Evolutionary conservation across 805 yeast genomes (phyloP).

Genomic region (Candida sakaeoensis): DNA sequence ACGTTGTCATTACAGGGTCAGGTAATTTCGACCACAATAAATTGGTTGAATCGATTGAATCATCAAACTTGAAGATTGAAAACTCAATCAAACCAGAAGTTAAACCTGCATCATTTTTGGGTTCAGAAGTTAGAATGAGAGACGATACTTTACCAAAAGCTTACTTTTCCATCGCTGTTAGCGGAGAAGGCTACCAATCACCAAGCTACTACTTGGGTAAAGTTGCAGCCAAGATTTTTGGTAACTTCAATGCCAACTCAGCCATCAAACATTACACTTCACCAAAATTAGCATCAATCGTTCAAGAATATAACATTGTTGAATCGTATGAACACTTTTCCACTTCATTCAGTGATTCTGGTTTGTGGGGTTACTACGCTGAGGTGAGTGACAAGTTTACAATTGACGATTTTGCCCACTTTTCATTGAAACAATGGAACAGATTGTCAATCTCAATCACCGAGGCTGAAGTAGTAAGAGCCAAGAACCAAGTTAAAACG

Average conservation of each 20-base stretch:
- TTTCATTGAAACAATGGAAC: constrained; percentile 84
- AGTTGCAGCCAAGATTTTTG: constrained; percentile 64
- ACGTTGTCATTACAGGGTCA: constrained; percentile 64
- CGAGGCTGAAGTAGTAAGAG: constrained; percentile 75
- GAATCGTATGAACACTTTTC: constrained; percentile 73
- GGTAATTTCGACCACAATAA: constrained; percentile 72
- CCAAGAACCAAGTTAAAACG: constrained; percentile 66
- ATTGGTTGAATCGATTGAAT: constrained; percentile 62
- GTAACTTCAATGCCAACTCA: constrained; percentile 52
- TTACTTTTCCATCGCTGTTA: constrained; percentile 70
- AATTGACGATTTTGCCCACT: constrained; percentile 77
- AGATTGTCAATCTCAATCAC: constrained; percentile 72
- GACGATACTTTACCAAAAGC: constrained; percentile 84
- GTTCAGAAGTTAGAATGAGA: constrained; percentile 84
- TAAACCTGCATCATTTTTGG: constrained; percentile 65
- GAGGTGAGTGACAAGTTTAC: constrained; percentile 55
- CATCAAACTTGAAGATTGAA: constrained; percentile 41
- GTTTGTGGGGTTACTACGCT: constrained; percentile 80
- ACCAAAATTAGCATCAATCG: constrained; percentile 65
- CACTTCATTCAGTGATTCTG: constrained; percentile 67
- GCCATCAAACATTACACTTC: constrained; percentile 50
- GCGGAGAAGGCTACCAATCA: constrained; percentile 63
- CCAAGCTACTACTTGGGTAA: constrained; percentile 66
- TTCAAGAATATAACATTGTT: constrained; percentile 68
- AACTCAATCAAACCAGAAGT: constrained; percentile 48